Evolutionary conservation across 192 early-diverging fungal genomes (phyloP).

Genomic region (Lobosporangium transversale): DNA sequence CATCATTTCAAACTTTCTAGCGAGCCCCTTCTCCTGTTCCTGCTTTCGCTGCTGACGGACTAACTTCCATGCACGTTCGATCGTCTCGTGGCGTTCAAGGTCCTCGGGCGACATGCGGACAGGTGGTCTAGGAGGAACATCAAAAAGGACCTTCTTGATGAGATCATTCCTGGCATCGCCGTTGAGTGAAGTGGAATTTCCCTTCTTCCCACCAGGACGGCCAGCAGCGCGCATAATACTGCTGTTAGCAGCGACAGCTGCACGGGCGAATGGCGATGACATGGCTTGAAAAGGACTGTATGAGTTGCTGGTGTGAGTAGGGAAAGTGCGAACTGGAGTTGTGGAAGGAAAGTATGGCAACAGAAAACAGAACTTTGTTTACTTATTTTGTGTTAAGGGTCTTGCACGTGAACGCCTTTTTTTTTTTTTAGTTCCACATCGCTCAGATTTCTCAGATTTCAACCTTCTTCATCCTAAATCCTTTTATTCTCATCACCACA

Average conservation of each 20-base stretch:
- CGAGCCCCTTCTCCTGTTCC: slow-evolving; percentile 54
- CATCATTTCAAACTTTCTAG: slow-evolving; percentile 71
- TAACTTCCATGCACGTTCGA: slow-evolving; percentile 75
- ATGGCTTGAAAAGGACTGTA: too few relatives aligned
- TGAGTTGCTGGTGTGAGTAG: too few relatives aligned
- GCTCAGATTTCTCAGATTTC: too few relatives aligned
- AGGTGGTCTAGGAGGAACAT: slow-evolving; percentile 54
- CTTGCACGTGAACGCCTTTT: slow-evolving; percentile 4
- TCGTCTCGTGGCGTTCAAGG: slow-evolving; percentile 71
- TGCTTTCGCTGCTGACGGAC: slow-evolving; percentile 61
- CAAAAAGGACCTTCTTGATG: slow-evolving; percentile 78
- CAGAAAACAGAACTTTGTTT: neutral
- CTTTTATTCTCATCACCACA: neutral
- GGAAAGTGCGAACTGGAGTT: slow-evolving; percentile 1
- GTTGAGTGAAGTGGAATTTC: slow-evolving; percentile 32
- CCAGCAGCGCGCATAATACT: slow-evolving; percentile 43
- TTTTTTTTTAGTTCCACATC: too few relatives aligned
- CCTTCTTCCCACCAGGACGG: slow-evolving; percentile 27
- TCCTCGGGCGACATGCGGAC: slow-evolving; percentile 67
- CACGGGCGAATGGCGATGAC: slow-evolving; percentile 45
- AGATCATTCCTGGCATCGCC: slow-evolving; percentile 72
- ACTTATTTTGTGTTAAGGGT: slow-evolving; percentile 32
- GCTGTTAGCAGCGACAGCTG: slow-evolving; percentile 19
- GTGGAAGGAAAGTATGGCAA: neutral
- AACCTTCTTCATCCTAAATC: neutral